Evolutionary conservation across 441 rosid genomes (phyloP).

Genomic region (Kokia cookei): DNA sequence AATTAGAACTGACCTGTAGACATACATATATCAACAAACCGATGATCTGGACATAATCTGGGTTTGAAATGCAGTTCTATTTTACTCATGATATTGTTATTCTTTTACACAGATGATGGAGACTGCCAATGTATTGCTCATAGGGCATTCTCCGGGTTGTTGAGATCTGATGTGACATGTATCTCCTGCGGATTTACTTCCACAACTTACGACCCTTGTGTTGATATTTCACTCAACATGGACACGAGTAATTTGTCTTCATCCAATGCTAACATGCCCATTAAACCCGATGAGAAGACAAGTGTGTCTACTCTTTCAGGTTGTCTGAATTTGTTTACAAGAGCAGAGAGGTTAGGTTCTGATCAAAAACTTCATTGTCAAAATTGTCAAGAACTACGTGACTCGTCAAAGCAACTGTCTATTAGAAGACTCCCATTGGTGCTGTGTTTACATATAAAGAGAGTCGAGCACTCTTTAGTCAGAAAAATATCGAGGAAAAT

Average conservation of each 20-base stretch:
- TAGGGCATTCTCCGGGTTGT: conserved; percentile 76
- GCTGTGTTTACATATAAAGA: conserved; percentile 71
- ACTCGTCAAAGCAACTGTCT: conserved; percentile 74
- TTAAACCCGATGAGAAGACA: conserved; percentile 34
- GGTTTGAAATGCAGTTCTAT: neutral
- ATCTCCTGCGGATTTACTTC: conserved; percentile 79
- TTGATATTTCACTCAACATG: conserved; percentile 81
- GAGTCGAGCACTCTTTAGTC: conserved; percentile 60
- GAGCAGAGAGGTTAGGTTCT: conserved; percentile 70
- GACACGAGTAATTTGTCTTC: conserved; percentile 30
- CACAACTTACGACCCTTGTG: conserved; percentile 76
- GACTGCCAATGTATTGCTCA: conserved; percentile 86
- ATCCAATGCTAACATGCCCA: conserved; percentile 29
- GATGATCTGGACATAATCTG: neutral
- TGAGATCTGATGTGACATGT: conserved; percentile 22
- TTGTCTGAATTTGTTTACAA: conserved; percentile 75
- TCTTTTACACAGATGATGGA: conserved; percentile 46
- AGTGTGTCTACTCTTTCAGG: conserved; percentile 54
- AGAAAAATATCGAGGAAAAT: conserved; percentile 59
- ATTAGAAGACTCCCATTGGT: conserved; percentile 70
- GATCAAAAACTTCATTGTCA: conserved; percentile 80
- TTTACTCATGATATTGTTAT: conserved; percentile 10
- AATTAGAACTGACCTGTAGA: neutral
- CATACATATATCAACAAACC: neutral
- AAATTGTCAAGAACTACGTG: conserved; percentile 62